Evolutionary conservation across 75 land plant genomes (phyloP), one percentile per base, ranked within the genome.

Genomic region (Pinus taeda): DNA sequence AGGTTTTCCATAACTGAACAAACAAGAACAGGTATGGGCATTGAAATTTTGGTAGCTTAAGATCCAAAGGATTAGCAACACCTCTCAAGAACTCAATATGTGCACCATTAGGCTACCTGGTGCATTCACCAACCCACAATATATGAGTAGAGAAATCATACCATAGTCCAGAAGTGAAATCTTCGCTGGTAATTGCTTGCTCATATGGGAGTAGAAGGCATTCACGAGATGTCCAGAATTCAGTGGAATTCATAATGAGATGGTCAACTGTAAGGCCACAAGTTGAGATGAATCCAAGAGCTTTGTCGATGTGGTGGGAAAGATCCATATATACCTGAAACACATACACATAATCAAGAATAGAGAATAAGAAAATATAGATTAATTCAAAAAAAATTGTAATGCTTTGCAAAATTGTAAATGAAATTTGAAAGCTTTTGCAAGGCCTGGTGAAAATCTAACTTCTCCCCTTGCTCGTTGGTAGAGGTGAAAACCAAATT

Each of bases 11-110:
- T 21, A 61, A 7, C 63, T 3, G 3, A 20, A 61, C 4, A 20
- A 61, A 20, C 63, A 61, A 20, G 22, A 61, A 20, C 3, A 61
- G 22, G 63, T 20, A 61, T 0, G 0, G 22, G 20, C 6, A 20
- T 61, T 20, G 7, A 20, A 21, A 20, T 82, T 87, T 90, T 90
- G 85, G 59, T 26, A 26, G 26, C 26, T 26, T 26, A 26, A 87
- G 77, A 39, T 87, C 90, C 49, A 87, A 77, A 39, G 91, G 91
- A 60, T 87, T 89, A 30, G 87, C 87, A 60, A 89, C 81, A 20
- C 91, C 87, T 55, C 87, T 76, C 17, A 89, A 73, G 74, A 89
- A 89, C 79, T 89, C 91, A 2, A 89, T 83, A 59, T 89, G 91
- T 8, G 86, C 91, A 63, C 86, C 89, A 62, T 89, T 84, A 26